Evolutionary conservation across 495 filamentous ascomycete species (phyloP), one percentile per base, ranked within the genome.

Genomic region (Podospora australis): DNA sequence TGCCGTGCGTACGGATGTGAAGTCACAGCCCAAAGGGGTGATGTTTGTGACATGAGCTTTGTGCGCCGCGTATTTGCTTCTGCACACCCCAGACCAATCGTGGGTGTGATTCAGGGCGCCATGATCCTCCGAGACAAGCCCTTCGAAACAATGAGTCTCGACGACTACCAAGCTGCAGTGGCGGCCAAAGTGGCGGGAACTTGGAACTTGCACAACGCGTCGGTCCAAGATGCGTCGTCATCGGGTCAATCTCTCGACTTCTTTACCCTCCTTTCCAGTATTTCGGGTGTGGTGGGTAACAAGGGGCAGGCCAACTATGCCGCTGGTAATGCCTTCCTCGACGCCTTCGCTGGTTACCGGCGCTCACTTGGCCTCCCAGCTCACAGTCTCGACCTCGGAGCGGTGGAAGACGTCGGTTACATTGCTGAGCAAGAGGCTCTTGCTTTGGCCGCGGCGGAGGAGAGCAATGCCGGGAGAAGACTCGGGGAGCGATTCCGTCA

Each of bases 301-400:
- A 55, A 64, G 21, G 72, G 74, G 0, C 81, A 84, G 58, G 66
- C 74, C 14, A 74, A 77, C 10, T 83, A 84, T 55, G 69, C 76
- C 7, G 76, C 77, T 2, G 77, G 70, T 6, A 82, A 80, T 55
- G 70, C 74, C 9, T 83, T 75, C 54, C 62, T 78, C 2, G 78
- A 76, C 29, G 68, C 69, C 4, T 66, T 77, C 39, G 65, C 62
- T 4, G 32, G 36, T 16, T 62, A 53, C 50, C n/a, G n/a, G n/a
- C 34, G 34, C 11, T 46, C 29, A 34, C 60, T 49, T 40, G 52
- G 58, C 6, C 45, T 52, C 16, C 44, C 17, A 5, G 50, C 50
- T n/a, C 25, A 57, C 26, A 54, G 55, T 11, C 53, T 64, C 21
- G 56, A 62, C 17, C 50, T 64, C 9, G 55, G 58, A 21, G 48